Evolutionary conservation across 352 stramenopile species (phyloP).

Genomic region (Hyaloperonospora arabidopsidis): DNA sequence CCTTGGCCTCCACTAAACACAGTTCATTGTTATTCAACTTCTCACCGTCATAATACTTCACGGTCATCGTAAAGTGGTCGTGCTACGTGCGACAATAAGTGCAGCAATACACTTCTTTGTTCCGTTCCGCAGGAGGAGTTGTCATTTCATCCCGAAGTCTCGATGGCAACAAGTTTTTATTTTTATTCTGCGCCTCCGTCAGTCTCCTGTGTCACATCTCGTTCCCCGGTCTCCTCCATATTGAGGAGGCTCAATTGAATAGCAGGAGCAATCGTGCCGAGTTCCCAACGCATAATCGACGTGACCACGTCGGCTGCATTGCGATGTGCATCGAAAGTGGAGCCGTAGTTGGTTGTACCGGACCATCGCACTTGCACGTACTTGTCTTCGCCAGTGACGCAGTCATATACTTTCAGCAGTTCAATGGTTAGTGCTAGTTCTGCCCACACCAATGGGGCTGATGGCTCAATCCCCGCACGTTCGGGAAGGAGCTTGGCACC

Average conservation of each 20-base stretch:
- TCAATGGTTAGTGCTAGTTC: slow-evolving; percentile 41
- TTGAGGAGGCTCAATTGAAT: slow-evolving; percentile 28
- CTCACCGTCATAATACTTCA: no score
- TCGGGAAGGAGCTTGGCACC: slow-evolving; percentile 30
- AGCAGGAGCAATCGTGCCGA: slow-evolving; percentile 33
- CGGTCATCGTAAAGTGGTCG: no score
- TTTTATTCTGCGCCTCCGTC: no score
- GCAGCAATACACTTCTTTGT: no score
- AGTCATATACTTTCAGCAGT: slow-evolving; percentile 32
- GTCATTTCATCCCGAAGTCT: no score
- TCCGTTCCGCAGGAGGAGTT: no score
- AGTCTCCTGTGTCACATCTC: no score
- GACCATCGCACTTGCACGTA: slow-evolving; percentile 39
- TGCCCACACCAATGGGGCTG: slow-evolving; percentile 31
- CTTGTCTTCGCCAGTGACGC: slow-evolving; percentile 16
- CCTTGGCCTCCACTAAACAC: no score
- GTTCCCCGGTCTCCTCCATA: slow-evolving; percentile 11
- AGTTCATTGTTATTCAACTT: no score
- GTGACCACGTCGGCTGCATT: slow-evolving; percentile 44
- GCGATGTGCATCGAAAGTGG: slow-evolving; percentile 34
- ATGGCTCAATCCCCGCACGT: slow-evolving; percentile 23
- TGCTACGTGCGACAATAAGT: no score
- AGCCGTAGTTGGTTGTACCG: slow-evolving; percentile 45
- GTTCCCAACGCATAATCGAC: slow-evolving; percentile 42
- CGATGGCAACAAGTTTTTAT: no score